A percentile compares a stretch with the other conserved stretches of the same genome.
These are phyloP conservation scores for Fraxinus angustifolia DNA, from an alignment of 305 asterid genomes.

Conservation along the genomic window DNA sequence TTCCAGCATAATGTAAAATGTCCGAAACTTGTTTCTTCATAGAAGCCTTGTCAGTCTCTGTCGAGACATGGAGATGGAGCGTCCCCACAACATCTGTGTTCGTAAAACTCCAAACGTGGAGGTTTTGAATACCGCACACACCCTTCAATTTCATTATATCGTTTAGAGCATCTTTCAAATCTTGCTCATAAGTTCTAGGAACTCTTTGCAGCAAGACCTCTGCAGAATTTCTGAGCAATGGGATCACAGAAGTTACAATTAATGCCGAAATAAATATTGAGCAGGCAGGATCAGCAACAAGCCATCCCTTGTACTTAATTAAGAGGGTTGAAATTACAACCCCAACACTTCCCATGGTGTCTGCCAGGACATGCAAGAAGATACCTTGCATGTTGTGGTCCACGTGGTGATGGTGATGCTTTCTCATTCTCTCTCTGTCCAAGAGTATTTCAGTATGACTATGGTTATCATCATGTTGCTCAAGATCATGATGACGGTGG, in stretches of 20 bases:
- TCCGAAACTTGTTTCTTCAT: slow-evolving; percentile 46
- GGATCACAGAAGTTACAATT: slow-evolving; percentile 75
- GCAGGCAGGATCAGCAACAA: slow-evolving; percentile 90
- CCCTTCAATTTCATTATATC: slow-evolving; percentile 60
- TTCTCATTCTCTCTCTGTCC: slow-evolving; percentile 30
- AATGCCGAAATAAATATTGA: slow-evolving; percentile 84
- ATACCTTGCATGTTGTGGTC: slow-evolving; percentile 97
- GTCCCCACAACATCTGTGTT: slow-evolving; percentile 44
- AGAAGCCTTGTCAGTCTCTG: slow-evolving; percentile 46
- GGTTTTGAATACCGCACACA: slow-evolving; percentile 48
- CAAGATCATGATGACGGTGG: slow-evolving; percentile 4
- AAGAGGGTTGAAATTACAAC: slow-evolving; percentile 81
- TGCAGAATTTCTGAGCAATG: slow-evolving; percentile 81
- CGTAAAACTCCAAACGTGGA: background rate
- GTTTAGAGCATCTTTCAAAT: slow-evolving; percentile 52
- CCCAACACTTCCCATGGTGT: slow-evolving; percentile 93
- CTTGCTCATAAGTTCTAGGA: slow-evolving; percentile 69
- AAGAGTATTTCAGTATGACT: slow-evolving; percentile 16
- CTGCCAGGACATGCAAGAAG: slow-evolving; percentile 92
- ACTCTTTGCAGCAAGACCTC: slow-evolving; percentile 86
- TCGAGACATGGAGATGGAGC: slow-evolving; percentile 67
- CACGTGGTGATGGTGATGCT: slow-evolving; percentile 59
- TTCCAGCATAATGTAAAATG: slow-evolving; percentile 58
- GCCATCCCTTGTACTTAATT: slow-evolving; percentile 91
- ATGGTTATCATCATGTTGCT: slow-evolving; percentile 9